Evolutionary conservation across 805 yeast genomes (phyloP), one percentile per base, ranked within the genome.

Genomic region (Saturnispora ahearnii): DNA sequence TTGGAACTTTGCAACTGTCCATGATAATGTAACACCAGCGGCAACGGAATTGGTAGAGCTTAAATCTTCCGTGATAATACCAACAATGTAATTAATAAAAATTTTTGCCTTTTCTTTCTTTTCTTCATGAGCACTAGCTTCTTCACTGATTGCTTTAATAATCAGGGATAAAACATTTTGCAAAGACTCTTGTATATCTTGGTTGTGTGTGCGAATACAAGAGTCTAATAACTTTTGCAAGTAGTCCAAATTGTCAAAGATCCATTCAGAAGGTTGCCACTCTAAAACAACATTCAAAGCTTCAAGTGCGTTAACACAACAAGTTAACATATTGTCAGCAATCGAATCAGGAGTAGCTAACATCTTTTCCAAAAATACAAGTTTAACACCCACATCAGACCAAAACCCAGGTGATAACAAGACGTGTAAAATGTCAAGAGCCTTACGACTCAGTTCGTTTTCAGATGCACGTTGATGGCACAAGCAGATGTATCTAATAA

Each of bases 231-330:
- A 68, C 50, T 76, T 77, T 55, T 85, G 90, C 31, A 95, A 73
- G 32, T 82, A 79, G 1, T 74, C 70, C 36, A 89, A 65, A 55
- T 89, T 85, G 2, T 79, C 76, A 40, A 84, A 68, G 48, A 93
- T 83, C 97, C 97, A 93, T 12, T 73, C 78, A 0, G 84, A 66
- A 2, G 80, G 64, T 65, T 86, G 86, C 76, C 88, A 86, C 55
- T 82, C 86, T 48, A 93, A 70, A 1, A 89, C 88, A 42, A 89
- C 86, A 10, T 84, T 82, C 42, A 93, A 72, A 0, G 93, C 97
- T 62, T 88, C 96, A 45, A 95, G 68, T 0, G 99, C 96, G 66
- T 93, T 95, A 59, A 90, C 71, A 57, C 96, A 86, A 57, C 85
- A 84, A 2, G 89, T 87, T 24, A 88, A 63, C 38, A 85, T 74